These are phyloP conservation scores for Paracorniculantispora psalliotae DNA, from an alignment of 2,329 filamentous ascomycete species.

Conservation along the genomic window DNA sequence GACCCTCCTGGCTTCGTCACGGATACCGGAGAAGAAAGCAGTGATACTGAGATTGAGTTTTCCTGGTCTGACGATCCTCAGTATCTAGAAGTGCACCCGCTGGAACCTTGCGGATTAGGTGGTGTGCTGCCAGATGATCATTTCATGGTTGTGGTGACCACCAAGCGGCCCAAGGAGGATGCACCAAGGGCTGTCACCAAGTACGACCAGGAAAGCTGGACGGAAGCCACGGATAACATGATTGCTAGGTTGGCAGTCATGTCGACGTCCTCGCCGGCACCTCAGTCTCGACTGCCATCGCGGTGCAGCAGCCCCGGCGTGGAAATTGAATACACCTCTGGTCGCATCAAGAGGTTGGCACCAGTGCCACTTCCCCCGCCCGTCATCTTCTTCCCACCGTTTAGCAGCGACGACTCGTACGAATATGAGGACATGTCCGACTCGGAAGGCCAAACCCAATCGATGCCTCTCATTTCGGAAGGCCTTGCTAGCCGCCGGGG, in stretches of 20 bases:
- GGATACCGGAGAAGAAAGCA: slow-evolving; percentile 30
- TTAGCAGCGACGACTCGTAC: slow-evolving; percentile 37
- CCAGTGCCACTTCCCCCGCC: slow-evolving; percentile 49
- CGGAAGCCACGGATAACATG: slow-evolving; percentile 36
- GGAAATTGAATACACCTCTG: slow-evolving; percentile 42
- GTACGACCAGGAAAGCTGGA: slow-evolving; percentile 17
- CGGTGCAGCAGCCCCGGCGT: slow-evolving; percentile 20
- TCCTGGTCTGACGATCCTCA: slow-evolving; percentile 42
- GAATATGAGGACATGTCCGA: slow-evolving; percentile 26
- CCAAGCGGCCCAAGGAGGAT: slow-evolving; percentile 36
- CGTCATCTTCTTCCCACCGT: slow-evolving; percentile 45
- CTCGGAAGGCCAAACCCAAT: slow-evolving; percentile 26
- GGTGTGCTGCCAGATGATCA: slow-evolving; percentile 60
- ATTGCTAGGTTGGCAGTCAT: slow-evolving; percentile 37
- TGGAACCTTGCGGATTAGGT: slow-evolving; percentile 56
- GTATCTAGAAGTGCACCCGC: slow-evolving; percentile 30
- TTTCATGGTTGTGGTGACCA: slow-evolving; percentile 53
- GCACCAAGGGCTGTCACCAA: neutral
- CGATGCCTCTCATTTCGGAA: slow-evolving; percentile 19
- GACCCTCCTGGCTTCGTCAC: slow-evolving; percentile 27
- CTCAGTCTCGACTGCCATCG: slow-evolving; percentile 5
- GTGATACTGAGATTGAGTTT: slow-evolving; percentile 41
- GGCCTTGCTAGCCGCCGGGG: slow-evolving; percentile 29
- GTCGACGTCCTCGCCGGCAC: slow-evolving; percentile 34
- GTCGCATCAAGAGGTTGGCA: slow-evolving; percentile 37